Base-by-base conservation (phyloP, 352 stramenopile genomes). In the Pythium grandisporangium region DNA sequence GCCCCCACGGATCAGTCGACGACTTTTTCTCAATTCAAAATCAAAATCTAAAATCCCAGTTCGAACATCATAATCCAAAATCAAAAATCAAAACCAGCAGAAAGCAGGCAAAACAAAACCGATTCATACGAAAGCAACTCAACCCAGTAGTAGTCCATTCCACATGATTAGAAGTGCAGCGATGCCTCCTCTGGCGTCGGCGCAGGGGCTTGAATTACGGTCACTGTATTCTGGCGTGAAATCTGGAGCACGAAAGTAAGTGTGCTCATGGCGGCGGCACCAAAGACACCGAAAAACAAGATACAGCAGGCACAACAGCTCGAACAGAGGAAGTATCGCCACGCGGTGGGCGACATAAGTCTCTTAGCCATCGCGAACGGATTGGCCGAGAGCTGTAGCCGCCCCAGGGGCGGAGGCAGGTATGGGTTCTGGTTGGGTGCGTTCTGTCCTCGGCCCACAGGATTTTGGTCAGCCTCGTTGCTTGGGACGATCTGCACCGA, bases 341-440 rank as follows among this genome's bases (percentile, higher is more conserved):
- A 90, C 62, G 78, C 67, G 27, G 70, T 70, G 0, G 70, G 71
- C 6, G 69, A 69, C 3, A 90, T 51, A 5, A 95, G 60, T 24
- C 88, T 78, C 14, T 74, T 76, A 4, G 90, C 17, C 58, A 96
- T 76, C 16, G 71, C 63, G 29, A 96, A 55, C 2, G 86, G 86
- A 45, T 96, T 96, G 3, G 78, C 65, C 0, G 68, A 78, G 17
- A 92, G 58, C 3, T 81, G 70, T 43, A 97, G 75, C 6, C 90
- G 61, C 6, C 90, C 89, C 11, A 90, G 78, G 1, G 88, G 82
- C 22, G 76, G 80, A 14, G 89, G 85, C 14, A 96, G 45, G 54
- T 95, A 95, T 16, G 90, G 90, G 30, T 96, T 95, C 29, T 81
- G 61, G 53, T 97, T 97, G 10, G 90, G 90, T 0, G 89, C 57